Base-by-base conservation (phyloP, 1,139 yeast genomes). In the Lodderomyces theae region DNA sequence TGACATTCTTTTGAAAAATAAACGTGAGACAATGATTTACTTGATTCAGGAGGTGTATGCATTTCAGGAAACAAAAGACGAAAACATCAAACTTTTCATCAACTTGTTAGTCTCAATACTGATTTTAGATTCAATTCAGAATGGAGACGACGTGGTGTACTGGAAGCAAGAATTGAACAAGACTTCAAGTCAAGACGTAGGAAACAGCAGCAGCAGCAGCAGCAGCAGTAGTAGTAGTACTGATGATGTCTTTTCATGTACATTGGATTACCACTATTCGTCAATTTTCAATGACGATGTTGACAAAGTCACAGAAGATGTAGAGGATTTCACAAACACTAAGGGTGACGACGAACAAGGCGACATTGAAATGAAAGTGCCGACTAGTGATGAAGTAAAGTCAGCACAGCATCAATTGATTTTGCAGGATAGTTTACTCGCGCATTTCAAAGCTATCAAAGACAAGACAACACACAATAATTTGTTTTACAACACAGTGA, bases 21-120 rank as follows among this genome's bases (percentile, higher is more conserved):
- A 39, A 15, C 41, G 44, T 22, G 51, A 51, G 31, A 41, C 44
- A 9, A 48, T 51, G 17, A 24, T 47, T 8, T 39, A 46, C 24
- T 49, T 58, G 12, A 29, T 53, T 5, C 53, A 53, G 21, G 61
- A 59, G 37, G 51, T 55, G 15, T 46, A 49, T 26, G 46, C 37
- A n/a, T 52, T 47, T 35, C 60, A 56, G 34, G 54, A 51, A 39
- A 47, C 53, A 13, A 57, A 52, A 38, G 56, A 54, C 39, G 73
- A 68, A 40, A 60, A 59, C 31, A 46, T 56, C 5, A 61, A 63
- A 38, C 45, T 61, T 12, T 51, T 60, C 18, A 55, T 66, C 11
- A 65, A 63, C 42, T 46, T 64, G 21, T 48, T 61, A 6, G 43
- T 60, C 2, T 65, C 51, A 34, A 38, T 63, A 11, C 43, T 58